phyloP scores from a whole-genome alignment of 208 protist species.

The Acanthamoeba healyi region DNA sequence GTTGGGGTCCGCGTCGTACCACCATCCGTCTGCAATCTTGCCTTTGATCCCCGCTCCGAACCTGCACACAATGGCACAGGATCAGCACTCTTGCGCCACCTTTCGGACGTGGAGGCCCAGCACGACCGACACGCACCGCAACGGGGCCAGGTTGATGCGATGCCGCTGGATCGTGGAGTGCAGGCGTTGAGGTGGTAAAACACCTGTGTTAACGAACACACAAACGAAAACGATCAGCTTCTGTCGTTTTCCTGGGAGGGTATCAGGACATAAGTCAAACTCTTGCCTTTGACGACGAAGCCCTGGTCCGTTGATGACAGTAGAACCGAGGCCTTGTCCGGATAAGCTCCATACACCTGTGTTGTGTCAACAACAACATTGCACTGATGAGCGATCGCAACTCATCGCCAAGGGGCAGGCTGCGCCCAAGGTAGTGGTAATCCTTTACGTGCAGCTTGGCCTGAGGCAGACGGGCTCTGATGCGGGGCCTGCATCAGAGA shows the following conservation, averaged over 20 bases:
- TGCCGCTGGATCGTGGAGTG: constrained; percentile 1
- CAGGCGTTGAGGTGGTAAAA: neutral
- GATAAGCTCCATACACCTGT: constrained; percentile 65
- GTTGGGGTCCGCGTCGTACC: too few relatives aligned
- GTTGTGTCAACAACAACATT: neutral
- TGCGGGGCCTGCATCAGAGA: neutral
- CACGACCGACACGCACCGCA: neutral
- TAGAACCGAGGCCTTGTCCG: constrained; percentile 58
- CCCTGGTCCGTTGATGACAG: constrained; percentile 3
- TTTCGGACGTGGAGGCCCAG: too few relatives aligned
- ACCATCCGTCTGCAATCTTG: constrained; percentile 30
- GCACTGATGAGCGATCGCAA: neutral
- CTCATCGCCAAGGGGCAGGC: neutral
- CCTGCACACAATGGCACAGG: neutral
- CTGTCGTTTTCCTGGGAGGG: too few relatives aligned
- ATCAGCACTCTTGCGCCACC: too few relatives aligned
- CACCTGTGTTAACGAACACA: too few relatives aligned
- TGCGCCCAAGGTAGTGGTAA: too few relatives aligned
- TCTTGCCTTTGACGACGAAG: constrained; percentile 7
- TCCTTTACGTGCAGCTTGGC: constrained; percentile 42
- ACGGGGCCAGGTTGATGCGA: constrained; percentile 42
- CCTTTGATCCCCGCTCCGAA: constrained; percentile 1
- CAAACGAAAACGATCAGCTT: neutral
- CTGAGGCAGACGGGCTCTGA: neutral
- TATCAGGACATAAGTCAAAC: neutral